Percentiles rank a stretch among this genome's conserved stretches.
These are phyloP conservation scores for Colletotrichum echinochloae DNA, from an alignment of 2,329 filamentous ascomycete species.

Conservation along the genomic window DNA sequence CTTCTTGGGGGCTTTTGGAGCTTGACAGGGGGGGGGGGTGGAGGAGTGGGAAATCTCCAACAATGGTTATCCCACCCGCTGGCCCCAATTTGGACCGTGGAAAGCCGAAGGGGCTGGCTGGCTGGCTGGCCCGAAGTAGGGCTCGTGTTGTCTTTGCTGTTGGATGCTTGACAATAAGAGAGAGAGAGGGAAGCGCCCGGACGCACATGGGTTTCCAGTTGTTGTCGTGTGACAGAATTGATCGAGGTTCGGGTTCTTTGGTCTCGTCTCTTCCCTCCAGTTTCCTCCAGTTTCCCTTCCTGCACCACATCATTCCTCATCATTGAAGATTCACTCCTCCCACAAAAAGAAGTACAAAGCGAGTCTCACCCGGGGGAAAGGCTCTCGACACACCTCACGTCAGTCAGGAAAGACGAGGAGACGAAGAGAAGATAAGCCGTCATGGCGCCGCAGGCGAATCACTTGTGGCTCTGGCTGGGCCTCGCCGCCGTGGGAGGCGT, in stretches of 20 bases:
- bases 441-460: conserved; percentile 46
- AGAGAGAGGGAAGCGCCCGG: not conserved
- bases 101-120: conserved; percentile 21
- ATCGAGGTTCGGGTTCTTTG: not conserved
- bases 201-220: not conserved
- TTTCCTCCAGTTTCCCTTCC: not conserved
- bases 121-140: not conserved
- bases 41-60: not conserved
- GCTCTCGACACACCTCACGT: not conserved
- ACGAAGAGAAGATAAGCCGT: not conserved
- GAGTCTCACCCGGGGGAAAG: not conserved
- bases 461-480: conserved; percentile 56
- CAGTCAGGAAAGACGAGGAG: not conserved
- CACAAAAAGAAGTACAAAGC: not conserved
- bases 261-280: too few species aligned
- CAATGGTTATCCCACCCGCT: not conserved
- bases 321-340: not conserved
- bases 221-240: not conserved
- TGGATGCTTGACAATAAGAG: not conserved
- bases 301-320: not conserved
- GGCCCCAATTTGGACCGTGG: conserved; percentile 26
- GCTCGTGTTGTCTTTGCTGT: too few species aligned
- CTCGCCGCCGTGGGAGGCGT: conserved; percentile 50
- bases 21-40: too few species aligned
- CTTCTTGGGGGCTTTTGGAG: not conserved